phyloP scores from a whole-genome alignment of 2,329 filamentous ascomycete genomes.

The Venturia asperata region DNA sequence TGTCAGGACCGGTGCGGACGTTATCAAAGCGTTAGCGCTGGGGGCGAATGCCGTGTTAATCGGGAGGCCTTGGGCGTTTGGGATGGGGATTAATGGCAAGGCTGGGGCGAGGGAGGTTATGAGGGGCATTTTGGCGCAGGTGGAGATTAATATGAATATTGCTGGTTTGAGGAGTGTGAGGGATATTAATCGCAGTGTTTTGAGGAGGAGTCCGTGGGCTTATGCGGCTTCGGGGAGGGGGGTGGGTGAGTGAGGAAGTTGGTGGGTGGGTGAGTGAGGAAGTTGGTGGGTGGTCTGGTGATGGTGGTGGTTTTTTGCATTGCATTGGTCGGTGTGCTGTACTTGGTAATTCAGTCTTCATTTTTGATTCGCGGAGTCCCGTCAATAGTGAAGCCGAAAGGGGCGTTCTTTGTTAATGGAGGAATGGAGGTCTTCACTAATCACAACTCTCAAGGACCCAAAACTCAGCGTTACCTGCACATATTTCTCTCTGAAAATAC shows the following conservation, averaged over 20 bases:
- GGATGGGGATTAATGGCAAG: conserved; percentile 32
- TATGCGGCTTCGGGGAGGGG: not conserved
- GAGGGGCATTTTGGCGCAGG: conserved; percentile 29
- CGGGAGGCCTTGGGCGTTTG: conserved; percentile 33
- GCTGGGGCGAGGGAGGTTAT: conserved; percentile 34
- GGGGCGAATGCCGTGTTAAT: conserved; percentile 33
- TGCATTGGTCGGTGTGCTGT: no score
- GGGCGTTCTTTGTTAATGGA: no score
- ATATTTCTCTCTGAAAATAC: no score
- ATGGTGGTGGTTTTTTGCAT: no score
- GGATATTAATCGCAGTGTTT: conserved; percentile 14
- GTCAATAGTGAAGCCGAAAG: no score
- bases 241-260: not conserved
- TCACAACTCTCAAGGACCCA: no score
- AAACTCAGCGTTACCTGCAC: no score
- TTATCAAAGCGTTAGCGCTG: conserved; percentile 33
- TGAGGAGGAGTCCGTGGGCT: conserved; percentile 7
- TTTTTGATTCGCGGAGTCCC: no score
- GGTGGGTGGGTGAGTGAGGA: no score
- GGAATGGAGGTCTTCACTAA: no score
- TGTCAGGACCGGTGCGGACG: conserved; percentile 31
- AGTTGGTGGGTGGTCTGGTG: no score
- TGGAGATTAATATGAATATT: conserved; percentile 20
- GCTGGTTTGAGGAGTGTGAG: not conserved
- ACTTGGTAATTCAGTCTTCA: no score